phyloP scores from a whole-genome alignment of 2,329 filamentous ascomycete species.

The Trichoderma endophyticum region DNA sequence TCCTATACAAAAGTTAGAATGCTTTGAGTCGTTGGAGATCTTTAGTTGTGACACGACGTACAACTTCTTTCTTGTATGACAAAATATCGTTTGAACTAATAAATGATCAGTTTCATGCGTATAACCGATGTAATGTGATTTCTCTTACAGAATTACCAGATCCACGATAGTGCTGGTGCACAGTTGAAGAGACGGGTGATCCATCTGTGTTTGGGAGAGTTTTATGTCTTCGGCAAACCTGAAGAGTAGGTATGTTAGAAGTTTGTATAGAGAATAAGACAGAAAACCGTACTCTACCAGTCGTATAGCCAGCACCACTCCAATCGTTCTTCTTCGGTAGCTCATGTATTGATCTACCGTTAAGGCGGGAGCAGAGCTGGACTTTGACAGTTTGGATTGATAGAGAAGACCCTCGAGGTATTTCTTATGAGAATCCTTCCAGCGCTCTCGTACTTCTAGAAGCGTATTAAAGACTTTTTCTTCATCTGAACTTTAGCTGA shows the following conservation, averaged over 20 bases:
- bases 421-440: background rate
- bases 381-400: background rate
- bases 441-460: background rate
- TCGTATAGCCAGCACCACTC: background rate
- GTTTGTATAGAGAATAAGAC: background rate
- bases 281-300: background rate
- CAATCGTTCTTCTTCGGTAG: background rate
- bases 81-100: background rate
- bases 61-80: background rate
- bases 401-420: background rate
- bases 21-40: fast-evolving
- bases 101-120: background rate
- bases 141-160: background rate
- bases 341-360: background rate
- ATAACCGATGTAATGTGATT: background rate
- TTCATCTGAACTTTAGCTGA: background rate
- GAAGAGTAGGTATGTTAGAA: background rate
- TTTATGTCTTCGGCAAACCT: background rate
- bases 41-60: background rate
- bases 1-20: background rate
- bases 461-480: background rate
- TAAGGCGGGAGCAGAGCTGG: background rate
- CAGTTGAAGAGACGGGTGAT: background rate
- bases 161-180: background rate
- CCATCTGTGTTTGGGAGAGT: background rate